Percentiles rank a stretch among this genome's conserved stretches.
These are phyloP conservation scores for Petasospora fabianii DNA, from an alignment of 1,139 yeast species.

Conservation along the genomic window DNA sequence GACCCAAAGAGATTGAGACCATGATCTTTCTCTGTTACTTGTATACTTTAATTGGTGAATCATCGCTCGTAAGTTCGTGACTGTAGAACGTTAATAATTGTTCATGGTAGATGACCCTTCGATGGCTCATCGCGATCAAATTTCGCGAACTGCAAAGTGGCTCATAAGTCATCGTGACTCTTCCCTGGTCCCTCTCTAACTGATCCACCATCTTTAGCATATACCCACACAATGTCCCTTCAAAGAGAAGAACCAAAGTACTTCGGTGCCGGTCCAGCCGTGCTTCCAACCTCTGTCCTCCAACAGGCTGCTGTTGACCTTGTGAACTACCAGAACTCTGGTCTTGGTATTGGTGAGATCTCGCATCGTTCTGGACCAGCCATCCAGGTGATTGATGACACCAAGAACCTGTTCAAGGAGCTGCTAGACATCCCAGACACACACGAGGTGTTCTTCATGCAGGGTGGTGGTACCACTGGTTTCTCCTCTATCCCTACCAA, in stretches of 20 bases:
- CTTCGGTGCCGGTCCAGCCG: slow-evolving; percentile 98
- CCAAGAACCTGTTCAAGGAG: slow-evolving; percentile 62
- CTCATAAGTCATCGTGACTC: too few relatives aligned
- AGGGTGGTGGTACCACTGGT: slow-evolving; percentile 97
- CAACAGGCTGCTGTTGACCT: slow-evolving; percentile 86
- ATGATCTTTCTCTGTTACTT: slow-evolving; percentile 30
- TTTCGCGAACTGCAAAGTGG: too few relatives aligned
- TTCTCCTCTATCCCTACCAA: slow-evolving; percentile 86
- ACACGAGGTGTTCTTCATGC: slow-evolving; percentile 89
- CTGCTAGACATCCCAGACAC: slow-evolving; percentile 79
- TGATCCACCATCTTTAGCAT: too few relatives aligned
- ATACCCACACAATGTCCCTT: slow-evolving; percentile 13
- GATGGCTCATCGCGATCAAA: too few relatives aligned
- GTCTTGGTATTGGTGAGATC: slow-evolving; percentile 90
- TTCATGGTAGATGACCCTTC: too few relatives aligned
- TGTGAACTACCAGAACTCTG: slow-evolving; percentile 60
- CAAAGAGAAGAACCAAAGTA: slow-evolving; percentile 73
- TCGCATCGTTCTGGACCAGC: slow-evolving; percentile 93
- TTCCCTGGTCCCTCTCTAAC: too few relatives aligned
- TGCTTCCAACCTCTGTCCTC: slow-evolving; percentile 76
- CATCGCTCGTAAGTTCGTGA: too few relatives aligned
- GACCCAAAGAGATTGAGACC: slow-evolving; percentile 95
- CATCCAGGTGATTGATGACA: slow-evolving; percentile 65
- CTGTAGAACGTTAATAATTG: too few relatives aligned
- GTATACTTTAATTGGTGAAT: not conserved